Evolutionary conservation across 345 rosid species (phyloP).

Genomic region (Hibiscus mutabilis): DNA sequence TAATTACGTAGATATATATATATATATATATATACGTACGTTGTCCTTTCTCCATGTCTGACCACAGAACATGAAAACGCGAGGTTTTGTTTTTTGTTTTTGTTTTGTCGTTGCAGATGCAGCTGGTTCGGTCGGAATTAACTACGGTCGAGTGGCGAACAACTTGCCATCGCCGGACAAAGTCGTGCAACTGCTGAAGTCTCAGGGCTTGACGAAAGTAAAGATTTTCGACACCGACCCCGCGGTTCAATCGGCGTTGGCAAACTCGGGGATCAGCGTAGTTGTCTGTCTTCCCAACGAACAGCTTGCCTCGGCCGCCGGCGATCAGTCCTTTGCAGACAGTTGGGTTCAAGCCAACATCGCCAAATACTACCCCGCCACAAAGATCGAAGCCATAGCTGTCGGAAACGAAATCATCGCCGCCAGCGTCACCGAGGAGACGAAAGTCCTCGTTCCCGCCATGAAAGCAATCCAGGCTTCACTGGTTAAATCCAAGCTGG

Average conservation of each 20-base stretch:
- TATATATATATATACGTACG: not conserved
- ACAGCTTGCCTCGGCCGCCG: conserved; percentile 57
- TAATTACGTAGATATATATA: not conserved
- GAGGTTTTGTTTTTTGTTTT: not conserved
- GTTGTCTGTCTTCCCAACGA: conserved; percentile 80
- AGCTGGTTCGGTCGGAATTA: conserved; percentile 56
- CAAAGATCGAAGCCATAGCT: conserved; percentile 70
- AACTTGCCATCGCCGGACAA: conserved; percentile 59
- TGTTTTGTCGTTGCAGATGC: conserved; percentile 22
- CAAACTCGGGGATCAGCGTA: conserved; percentile 55
- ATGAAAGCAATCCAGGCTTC: conserved; percentile 68
- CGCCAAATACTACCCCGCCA: conserved; percentile 44
- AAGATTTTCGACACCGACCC: conserved; percentile 78
- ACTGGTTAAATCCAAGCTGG: conserved; percentile 43
- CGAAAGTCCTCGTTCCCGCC: conserved; percentile 65
- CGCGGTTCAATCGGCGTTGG: conserved; percentile 55
- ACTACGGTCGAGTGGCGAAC: conserved; percentile 78
- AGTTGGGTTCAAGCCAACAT: conserved; percentile 70
- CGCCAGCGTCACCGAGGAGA: conserved; percentile 55
- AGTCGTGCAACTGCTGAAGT: conserved; percentile 61
- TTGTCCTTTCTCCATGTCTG: too few species aligned
- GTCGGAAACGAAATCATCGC: conserved; percentile 91
- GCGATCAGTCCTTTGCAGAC: conserved; percentile 68
- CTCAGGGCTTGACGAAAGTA: conserved; percentile 47
- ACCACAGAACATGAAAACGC: too few species aligned